Percentiles rank a stretch among this genome's conserved stretches.
These are phyloP conservation scores for Isabelozyma pseudorhagii DNA, from an alignment of 805 yeast species.

Conservation along the genomic window DNA sequence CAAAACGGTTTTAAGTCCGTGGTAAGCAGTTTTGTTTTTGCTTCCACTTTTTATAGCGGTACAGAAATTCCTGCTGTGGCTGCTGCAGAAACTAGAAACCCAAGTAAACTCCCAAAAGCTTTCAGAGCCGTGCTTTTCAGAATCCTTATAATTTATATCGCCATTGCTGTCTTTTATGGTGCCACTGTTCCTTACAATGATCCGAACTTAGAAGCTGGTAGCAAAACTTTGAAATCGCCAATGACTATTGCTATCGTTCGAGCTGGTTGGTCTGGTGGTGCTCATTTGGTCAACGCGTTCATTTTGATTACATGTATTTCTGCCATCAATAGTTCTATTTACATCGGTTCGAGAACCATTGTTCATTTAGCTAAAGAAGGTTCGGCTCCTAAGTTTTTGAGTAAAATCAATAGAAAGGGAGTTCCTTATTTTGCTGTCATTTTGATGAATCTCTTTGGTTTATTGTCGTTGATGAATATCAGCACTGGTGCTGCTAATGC, in stretches of 20 bases:
- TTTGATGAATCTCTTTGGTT: constrained; percentile 52
- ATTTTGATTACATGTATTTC: constrained; percentile 62
- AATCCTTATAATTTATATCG: constrained; percentile 30
- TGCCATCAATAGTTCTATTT: constrained; percentile 68
- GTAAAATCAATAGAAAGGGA: constrained; percentile 52
- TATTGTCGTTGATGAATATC: constrained; percentile 52
- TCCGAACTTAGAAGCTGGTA: constrained; percentile 37
- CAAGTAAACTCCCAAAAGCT: constrained; percentile 28
- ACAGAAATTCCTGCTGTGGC: constrained; percentile 38
- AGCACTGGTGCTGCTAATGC: constrained; percentile 60
- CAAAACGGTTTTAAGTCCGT: constrained; percentile 51
- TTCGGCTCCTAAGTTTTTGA: constrained; percentile 55
- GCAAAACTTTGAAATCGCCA: constrained; percentile 44
- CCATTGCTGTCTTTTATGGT: constrained; percentile 39
- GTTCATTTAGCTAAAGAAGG: constrained; percentile 62
- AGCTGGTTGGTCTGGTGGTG: constrained; percentile 43
- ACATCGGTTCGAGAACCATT: constrained; percentile 65
- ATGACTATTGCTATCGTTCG: constrained; percentile 36
- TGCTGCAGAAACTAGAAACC: constrained; percentile 32
- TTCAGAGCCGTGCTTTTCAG: constrained; percentile 29
- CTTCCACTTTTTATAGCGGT: constrained; percentile 56
- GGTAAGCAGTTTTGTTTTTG: constrained; percentile 56
- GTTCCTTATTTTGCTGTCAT: constrained; percentile 63
- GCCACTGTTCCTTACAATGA: constrained; percentile 41
- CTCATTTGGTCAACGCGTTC: constrained; percentile 59